Base-by-base conservation (phyloP, 306 rosid species). In the Cucumis hystrix region DNA sequence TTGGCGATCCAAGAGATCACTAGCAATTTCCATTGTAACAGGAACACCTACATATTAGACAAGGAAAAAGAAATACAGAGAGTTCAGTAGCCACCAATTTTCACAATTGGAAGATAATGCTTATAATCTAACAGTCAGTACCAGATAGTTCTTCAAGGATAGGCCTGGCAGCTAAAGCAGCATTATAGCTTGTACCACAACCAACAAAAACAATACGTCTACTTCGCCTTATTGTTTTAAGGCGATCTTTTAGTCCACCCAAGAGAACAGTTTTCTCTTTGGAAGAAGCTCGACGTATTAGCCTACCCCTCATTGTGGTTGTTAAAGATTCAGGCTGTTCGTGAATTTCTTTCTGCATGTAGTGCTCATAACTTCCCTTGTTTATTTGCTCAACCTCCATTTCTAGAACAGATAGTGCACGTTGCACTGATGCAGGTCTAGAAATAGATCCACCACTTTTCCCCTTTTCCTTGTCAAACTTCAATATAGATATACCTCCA, bases 301-400 rank as follows among this genome's bases (percentile, higher is more conserved):
- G 96, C 87, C 99, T 85, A 77, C 99, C 99, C 86, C 99, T 90
- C 99, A 92, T 95, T 62, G 99, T 95, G 80, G 99, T 95, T 45
- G 86, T 95, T 41, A 95, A 85, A 82, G 99, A 95, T 68, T 92
- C 97, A 20, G 99, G 96, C 80, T 92, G 99, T 84, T 95, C 97
- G 40, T 95, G 90, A 82, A 95, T 95, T 89, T 95, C 99, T 84
- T 95, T 95, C 86, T 95, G 99, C 99, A 95, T 94, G 81, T 95
- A 95, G 79, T 95, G 99, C 80, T 95, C 89, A 67, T 88, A 95
- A 49, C 78, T 90, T 63, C 99, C 99, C 84, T 92, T 95, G 57
- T 95, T 95, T 83, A 95, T 95, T 87, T 95, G 99, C 80, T 95
- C 93, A 70, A 92, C 99, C 88, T 92, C 97, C 99, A 95, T 88